Evolutionary conservation across 1,284 basidiomycete genomes (phyloP).

Genomic region (Boletus sp.): DNA sequence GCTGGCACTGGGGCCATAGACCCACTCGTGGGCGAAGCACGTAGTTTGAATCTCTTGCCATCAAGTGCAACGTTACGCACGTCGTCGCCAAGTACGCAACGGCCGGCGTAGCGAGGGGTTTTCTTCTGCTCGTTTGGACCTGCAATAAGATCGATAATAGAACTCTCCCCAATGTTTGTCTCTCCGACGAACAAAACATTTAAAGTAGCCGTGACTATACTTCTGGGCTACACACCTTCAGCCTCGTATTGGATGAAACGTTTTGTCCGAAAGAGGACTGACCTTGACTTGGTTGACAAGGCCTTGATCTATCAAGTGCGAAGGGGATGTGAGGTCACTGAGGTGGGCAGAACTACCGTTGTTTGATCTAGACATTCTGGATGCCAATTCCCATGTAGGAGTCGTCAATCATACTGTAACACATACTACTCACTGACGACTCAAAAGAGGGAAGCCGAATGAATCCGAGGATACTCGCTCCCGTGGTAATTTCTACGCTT

Average conservation of each 20-base stretch:
- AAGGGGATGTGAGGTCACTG: conserved; percentile 9
- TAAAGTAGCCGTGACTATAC: not conserved
- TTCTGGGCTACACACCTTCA: conserved; percentile 14
- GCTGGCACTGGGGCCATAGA: not conserved
- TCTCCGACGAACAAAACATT: conserved; percentile 28
- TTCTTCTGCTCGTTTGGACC: conserved; percentile 3
- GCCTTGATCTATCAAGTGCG: conserved; percentile 8
- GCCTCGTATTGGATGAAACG: not conserved
- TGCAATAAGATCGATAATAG: conserved; percentile 20
- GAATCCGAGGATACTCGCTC: not conserved
- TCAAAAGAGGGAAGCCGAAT: not conserved
- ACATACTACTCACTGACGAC: conserved; percentile 17
- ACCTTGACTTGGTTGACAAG: conserved; percentile 5
- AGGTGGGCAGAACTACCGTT: conserved; percentile 1
- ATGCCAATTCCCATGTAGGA: not conserved
- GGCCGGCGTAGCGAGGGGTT: not conserved
- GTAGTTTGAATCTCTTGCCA: conserved; percentile 20
- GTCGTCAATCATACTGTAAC: not conserved
- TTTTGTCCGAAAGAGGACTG: not conserved
- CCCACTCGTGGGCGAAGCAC: conserved; percentile 5
- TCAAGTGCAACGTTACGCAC: conserved; percentile 13
- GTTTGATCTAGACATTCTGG: conserved; percentile 22
- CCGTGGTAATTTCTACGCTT: not conserved
- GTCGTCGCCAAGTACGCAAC: not conserved
- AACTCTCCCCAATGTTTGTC: conserved; percentile 18